Evolutionary conservation across 208 protist species (phyloP).

Genomic region (Wallacemonas collosoma): DNA sequence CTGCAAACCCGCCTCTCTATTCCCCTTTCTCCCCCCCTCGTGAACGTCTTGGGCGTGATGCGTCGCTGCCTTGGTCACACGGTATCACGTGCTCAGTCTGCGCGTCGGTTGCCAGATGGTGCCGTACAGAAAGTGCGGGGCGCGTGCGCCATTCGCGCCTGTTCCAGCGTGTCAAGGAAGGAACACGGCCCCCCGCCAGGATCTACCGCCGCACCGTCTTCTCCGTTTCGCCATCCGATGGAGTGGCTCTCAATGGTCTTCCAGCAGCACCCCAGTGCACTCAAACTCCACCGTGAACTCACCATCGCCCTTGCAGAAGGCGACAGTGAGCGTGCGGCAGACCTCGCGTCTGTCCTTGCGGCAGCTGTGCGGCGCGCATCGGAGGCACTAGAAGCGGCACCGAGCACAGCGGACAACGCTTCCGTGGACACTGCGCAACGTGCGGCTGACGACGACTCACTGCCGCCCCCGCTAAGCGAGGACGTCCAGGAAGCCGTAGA

Average conservation of each 20-base stretch:
- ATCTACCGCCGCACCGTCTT: not conserved
- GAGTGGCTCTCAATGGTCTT: slow-evolving; percentile 71
- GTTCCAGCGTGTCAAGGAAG: not conserved
- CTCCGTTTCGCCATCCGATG: slow-evolving; percentile 51
- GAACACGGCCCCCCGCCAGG: not conserved
- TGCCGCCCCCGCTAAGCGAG: slow-evolving; percentile 21
- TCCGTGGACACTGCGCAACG: not conserved
- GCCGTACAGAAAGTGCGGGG: too few relatives aligned
- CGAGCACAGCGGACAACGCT: not conserved
- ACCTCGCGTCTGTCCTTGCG: slow-evolving; percentile 70
- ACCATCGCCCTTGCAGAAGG: slow-evolving; percentile 67
- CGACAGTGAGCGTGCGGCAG: slow-evolving; percentile 57
- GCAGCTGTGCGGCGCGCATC: slow-evolving; percentile 39
- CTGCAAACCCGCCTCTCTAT: too few relatives aligned
- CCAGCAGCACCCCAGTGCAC: slow-evolving; percentile 52
- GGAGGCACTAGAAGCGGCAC: not conserved
- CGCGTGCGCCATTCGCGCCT: not conserved
- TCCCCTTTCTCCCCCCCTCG: too few relatives aligned
- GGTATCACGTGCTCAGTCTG: too few relatives aligned
- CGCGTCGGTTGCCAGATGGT: too few relatives aligned
- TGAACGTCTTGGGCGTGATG: too few relatives aligned
- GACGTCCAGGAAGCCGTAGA: slow-evolving; percentile 38
- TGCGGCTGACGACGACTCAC: not conserved
- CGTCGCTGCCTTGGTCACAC: too few relatives aligned
- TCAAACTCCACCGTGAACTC: slow-evolving; percentile 75